Evolutionary conservation across 768 basidiomycete genomes (phyloP).

Genomic region (Lactarius sanguifluus): DNA sequence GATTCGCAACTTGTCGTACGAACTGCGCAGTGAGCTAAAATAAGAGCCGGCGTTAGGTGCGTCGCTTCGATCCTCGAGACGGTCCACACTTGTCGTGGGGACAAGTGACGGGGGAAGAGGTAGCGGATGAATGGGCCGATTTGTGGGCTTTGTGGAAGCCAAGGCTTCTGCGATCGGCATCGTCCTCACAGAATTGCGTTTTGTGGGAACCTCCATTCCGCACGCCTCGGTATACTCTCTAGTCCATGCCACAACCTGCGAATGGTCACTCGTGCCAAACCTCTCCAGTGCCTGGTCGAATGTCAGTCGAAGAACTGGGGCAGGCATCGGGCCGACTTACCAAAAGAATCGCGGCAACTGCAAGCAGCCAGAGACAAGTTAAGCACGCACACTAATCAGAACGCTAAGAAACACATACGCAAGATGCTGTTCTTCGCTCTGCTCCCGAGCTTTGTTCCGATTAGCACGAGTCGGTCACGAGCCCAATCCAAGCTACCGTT

Average conservation of each 20-base stretch:
- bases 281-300: constrained; percentile 57
- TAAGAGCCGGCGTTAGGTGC: constrained; percentile 16
- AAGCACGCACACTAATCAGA: constrained; percentile 32
- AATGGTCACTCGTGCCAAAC: constrained; percentile 58
- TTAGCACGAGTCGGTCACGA: constrained; percentile 41
- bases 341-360: constrained; percentile 64
- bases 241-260: constrained; percentile 56
- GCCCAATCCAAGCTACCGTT: constrained; percentile 37
- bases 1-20: constrained; percentile 24
- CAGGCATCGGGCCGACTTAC: constrained; percentile 43
- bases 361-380: constrained; percentile 47
- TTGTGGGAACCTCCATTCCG: constrained; percentile 53
- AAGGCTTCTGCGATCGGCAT: constrained; percentile 13
- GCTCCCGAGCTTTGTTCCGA: constrained; percentile 42
- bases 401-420: constrained; percentile 38
- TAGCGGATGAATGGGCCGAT: constrained; percentile 13
- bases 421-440: constrained; percentile 47
- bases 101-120: constrained; percentile 2
- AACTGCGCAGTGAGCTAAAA: constrained; percentile 19
- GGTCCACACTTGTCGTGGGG: constrained; percentile 5
- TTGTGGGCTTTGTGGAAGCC: constrained; percentile 5
- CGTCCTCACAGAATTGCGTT: background rate
- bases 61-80: constrained; percentile 24
- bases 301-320: constrained; percentile 14
- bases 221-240: constrained; percentile 63